Evolutionary conservation across 140 eudicot species (phyloP), one percentile per base, ranked within the genome.

Genomic region (Bidens hawaiensis): DNA sequence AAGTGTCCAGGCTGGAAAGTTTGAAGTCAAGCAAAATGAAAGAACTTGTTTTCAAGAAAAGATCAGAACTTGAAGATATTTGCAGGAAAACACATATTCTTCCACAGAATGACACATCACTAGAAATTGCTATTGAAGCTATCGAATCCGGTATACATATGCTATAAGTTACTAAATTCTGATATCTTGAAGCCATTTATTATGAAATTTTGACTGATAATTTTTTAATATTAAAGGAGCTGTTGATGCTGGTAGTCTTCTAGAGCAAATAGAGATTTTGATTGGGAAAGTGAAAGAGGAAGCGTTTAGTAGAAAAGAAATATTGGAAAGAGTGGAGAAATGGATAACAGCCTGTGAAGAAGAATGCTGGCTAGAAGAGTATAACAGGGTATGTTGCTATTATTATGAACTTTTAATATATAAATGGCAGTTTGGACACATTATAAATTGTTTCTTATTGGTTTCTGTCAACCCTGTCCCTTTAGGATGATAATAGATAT

Each of bases 341-440:
- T 94, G 96, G 96, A 79, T 85, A 77, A 76, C 73, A n/a, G 97
- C 99, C 23, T 80, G 97, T 66, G 94, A 81, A 64, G 97, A 94
- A 62, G 97, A 93, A 76, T 78, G 86, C 60, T 93, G 99, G 99
- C 99, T 93, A 14, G 99, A 88, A 65, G 94, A 93, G 65, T 93
- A 93, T 62, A 93, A 88, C 36, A 78, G 81, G 89, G 97, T 88
- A n/a, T 16, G 77, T 74, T 55, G 50, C 34, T 12, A 46, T 57
- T 34, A 10, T 42, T 26, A 18, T 45, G 42, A 23, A 7, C 8
- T 55, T 7, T 28, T 13, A 10, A 8, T 26, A 50, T 21, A 50
- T 2, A 48, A 48, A 18, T 48, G 27, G 5, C 27, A 48, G 21
- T 48, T 19, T 48, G 5, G 27, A 47, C 26, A 12, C 14, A 19